phyloP scores from a whole-genome alignment of 2,329 filamentous ascomycete species.

The Claviceps capensis region DNA sequence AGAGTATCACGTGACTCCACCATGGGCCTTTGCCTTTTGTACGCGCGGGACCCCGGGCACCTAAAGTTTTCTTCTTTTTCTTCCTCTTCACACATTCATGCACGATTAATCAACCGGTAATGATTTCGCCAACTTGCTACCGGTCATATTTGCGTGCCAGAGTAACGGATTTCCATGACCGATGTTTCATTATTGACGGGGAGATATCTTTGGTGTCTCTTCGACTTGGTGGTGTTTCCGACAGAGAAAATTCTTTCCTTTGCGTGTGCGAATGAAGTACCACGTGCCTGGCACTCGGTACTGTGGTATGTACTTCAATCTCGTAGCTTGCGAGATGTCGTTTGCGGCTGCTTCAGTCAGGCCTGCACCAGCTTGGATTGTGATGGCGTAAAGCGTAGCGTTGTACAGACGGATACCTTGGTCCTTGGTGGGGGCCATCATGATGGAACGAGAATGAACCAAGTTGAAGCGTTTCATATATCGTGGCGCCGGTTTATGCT shows the following conservation, averaged over 20 bases:
- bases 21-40: background rate
- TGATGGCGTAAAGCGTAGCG: too few species aligned
- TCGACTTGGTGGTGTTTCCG: conserved; percentile 16
- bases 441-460: too few species aligned
- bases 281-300: too few species aligned
- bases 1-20: conserved; percentile 13
- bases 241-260: conserved; percentile 10
- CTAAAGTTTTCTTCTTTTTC: background rate
- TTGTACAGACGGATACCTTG: too few species aligned
- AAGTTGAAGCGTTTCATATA: too few species aligned
- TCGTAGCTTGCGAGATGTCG: too few species aligned
- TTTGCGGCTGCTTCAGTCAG: too few species aligned
- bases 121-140: conserved; percentile 33
- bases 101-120: conserved; percentile 50
- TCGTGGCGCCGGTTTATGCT: too few species aligned
- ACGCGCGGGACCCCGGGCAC: background rate
- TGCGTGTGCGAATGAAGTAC: background rate
- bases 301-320: too few species aligned
- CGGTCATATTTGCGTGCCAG: conserved; percentile 51
- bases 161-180: conserved; percentile 24
- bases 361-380: too few species aligned
- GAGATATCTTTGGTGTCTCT: conserved; percentile 11
- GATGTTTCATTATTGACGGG: conserved; percentile 12
- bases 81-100: conserved; percentile 23
- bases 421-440: too few species aligned